These are phyloP conservation scores for Xylaria sp. DNA, from an alignment of 2,329 filamentous ascomycete species.

Conservation along the genomic window DNA sequence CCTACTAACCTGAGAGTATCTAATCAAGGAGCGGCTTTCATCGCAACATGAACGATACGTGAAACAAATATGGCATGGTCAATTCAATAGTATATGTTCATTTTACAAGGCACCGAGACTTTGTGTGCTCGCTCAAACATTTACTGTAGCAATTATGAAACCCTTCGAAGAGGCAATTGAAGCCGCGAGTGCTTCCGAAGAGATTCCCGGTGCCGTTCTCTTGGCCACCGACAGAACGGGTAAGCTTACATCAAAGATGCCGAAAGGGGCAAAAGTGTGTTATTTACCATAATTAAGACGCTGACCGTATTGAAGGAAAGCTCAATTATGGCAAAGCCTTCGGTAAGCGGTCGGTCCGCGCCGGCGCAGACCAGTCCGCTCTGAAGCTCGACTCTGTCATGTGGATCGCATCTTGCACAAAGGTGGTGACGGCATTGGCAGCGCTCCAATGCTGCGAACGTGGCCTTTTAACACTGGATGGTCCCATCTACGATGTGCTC, in stretches of 20 bases:
- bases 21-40: too few species aligned
- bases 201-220: constrained; percentile 39
- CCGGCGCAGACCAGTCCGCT: constrained; percentile 36
- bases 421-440: constrained; percentile 55
- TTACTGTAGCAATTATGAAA: constrained; percentile 26
- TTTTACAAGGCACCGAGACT: neutral
- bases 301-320: constrained; percentile 21
- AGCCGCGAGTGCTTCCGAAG: constrained; percentile 35
- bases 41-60: neutral
- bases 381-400: constrained; percentile 41
- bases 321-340: constrained; percentile 38
- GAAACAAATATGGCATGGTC: neutral
- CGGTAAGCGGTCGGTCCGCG: constrained; percentile 38
- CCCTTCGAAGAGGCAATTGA: constrained; percentile 38
- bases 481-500: constrained; percentile 52
- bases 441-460: constrained; percentile 57
- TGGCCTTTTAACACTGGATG: constrained; percentile 54
- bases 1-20: too few species aligned
- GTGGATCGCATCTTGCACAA: constrained; percentile 45
- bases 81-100: neutral
- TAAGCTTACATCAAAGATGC: constrained; percentile 15
- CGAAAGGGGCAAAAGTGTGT: neutral
- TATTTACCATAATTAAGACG: neutral
- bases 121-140: neutral
- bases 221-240: constrained; percentile 34